Evolutionary conservation across 306 rosid species (phyloP).

Genomic region (Nissolia schottii): DNA sequence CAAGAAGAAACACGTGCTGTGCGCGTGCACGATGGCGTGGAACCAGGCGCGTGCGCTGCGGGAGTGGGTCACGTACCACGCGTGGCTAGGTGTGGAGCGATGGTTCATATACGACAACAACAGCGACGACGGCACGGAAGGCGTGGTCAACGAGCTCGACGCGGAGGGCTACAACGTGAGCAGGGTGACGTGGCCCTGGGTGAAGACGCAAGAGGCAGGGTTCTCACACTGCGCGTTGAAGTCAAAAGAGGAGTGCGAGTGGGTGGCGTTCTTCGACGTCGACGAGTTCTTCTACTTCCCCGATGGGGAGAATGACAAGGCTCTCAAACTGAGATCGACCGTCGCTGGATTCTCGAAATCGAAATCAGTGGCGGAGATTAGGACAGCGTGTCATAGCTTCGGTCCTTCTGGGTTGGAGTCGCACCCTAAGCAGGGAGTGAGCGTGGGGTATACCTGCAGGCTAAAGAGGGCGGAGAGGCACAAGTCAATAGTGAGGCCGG

Average conservation of each 20-base stretch:
- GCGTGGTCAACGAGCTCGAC: constrained; percentile 44
- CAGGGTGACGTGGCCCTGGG: constrained; percentile 74
- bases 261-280: constrained; percentile 87
- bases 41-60: constrained; percentile 64
- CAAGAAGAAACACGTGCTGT: constrained; percentile 44
- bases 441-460: constrained; percentile 70
- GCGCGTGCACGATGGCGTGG: constrained; percentile 85
- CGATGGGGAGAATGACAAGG: constrained; percentile 21
- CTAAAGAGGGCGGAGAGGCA: constrained; percentile 55
- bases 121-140: constrained; percentile 60
- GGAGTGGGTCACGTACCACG: constrained; percentile 79
- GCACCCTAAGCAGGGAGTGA: constrained; percentile 55
- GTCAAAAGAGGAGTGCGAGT: constrained; percentile 64
- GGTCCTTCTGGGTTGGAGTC: constrained; percentile 72
- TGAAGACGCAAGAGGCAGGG: constrained; percentile 87
- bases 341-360: constrained; percentile 41
- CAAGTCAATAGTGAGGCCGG: constrained; percentile 65
- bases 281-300: constrained; percentile 73
- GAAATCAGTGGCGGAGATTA: constrained; percentile 44
- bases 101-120: constrained; percentile 88
- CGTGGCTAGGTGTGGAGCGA: constrained; percentile 73
- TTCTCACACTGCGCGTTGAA: constrained; percentile 75
- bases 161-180: constrained; percentile 41
- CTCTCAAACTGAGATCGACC: constrained; percentile 37
- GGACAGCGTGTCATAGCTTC: constrained; percentile 67